These are phyloP conservation scores for Yarrowia sp. DNA, from an alignment of 805 yeast genomes.

Conservation along the genomic window DNA sequence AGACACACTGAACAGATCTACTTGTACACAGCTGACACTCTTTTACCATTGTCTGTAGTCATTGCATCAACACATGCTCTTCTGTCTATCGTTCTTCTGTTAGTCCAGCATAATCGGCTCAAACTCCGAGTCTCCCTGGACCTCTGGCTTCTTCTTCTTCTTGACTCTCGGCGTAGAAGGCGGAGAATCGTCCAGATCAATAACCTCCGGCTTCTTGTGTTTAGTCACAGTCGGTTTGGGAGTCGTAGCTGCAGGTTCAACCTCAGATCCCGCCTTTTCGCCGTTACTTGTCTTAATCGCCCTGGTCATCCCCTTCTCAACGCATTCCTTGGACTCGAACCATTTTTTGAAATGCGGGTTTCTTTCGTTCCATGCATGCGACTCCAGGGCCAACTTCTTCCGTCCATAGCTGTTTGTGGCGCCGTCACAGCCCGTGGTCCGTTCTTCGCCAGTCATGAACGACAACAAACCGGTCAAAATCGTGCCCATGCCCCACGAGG, in stretches of 20 bases:
- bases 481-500: constrained; percentile 93
- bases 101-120: constrained; percentile 26
- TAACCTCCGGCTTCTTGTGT: constrained; percentile 7
- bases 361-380: constrained; percentile 64
- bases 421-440: constrained; percentile 73
- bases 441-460: constrained; percentile 88
- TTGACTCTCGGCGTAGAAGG: constrained; percentile 3
- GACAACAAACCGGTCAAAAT: constrained; percentile 85
- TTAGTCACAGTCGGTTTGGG: background rate
- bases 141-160: constrained; percentile 33
- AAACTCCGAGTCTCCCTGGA: constrained; percentile 18
- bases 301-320: background rate
- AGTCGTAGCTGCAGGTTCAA: too few relatives aligned
- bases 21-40: too few relatives aligned
- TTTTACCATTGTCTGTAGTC: too few relatives aligned
- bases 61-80: too few relatives aligned
- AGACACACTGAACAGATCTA: too few relatives aligned
- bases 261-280: background rate
- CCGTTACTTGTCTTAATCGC: background rate
- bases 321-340: background rate
- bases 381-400: constrained; percentile 62
- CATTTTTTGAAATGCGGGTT: constrained; percentile 13
- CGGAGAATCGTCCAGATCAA: constrained; percentile 29
- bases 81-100: too few relatives aligned
- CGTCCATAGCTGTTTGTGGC: constrained; percentile 66